Evolutionary conservation across 306 rosid genomes (phyloP).

Genomic region (Trifolium subterraneum): DNA sequence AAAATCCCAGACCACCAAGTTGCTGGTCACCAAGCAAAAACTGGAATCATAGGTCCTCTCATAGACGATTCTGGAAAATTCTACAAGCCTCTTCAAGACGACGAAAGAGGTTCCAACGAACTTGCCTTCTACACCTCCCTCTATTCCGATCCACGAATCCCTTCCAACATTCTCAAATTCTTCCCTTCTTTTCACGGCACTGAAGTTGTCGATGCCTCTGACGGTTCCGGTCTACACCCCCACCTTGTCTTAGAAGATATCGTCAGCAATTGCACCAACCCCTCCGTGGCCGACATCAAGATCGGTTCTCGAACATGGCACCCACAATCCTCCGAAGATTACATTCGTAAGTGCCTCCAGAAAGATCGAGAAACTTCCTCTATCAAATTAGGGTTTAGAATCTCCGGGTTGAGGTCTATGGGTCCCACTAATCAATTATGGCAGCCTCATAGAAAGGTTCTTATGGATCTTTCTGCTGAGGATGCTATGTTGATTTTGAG

Average conservation of each 20-base stretch:
- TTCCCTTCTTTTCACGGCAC: conserved; percentile 75
- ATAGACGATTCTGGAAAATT: conserved; percentile 73
- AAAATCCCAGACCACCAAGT: conserved; percentile 90
- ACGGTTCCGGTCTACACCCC: conserved; percentile 71
- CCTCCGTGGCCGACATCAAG: conserved; percentile 70
- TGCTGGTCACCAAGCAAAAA: conserved; percentile 72
- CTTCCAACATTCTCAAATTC: conserved; percentile 48
- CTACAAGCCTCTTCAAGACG: conserved; percentile 85
- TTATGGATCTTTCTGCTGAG: conserved; percentile 42
- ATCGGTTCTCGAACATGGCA: conserved; percentile 90
- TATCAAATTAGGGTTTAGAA: conserved; percentile 64
- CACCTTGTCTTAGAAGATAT: conserved; percentile 72
- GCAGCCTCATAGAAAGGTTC: conserved; percentile 55
- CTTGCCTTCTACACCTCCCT: conserved; percentile 55
- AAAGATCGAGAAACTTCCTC: conserved; percentile 64
- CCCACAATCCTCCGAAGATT: conserved; percentile 64
- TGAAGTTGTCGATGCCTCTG: conserved; percentile 58
- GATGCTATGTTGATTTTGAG: conserved; percentile 48
- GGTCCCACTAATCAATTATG: conserved; percentile 24
- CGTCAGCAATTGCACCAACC: conserved; percentile 35
- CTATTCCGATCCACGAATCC: conserved; percentile 44
- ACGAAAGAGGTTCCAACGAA: conserved; percentile 63
- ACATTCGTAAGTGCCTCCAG: conserved; percentile 52
- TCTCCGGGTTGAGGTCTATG: conserved; percentile 69
- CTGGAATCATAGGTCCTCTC: conserved; percentile 76